Evolutionary conservation across 2,329 filamentous ascomycete genomes (phyloP), one percentile per base, ranked within the genome.

Genomic region (Pseudopyricularia cyperi): DNA sequence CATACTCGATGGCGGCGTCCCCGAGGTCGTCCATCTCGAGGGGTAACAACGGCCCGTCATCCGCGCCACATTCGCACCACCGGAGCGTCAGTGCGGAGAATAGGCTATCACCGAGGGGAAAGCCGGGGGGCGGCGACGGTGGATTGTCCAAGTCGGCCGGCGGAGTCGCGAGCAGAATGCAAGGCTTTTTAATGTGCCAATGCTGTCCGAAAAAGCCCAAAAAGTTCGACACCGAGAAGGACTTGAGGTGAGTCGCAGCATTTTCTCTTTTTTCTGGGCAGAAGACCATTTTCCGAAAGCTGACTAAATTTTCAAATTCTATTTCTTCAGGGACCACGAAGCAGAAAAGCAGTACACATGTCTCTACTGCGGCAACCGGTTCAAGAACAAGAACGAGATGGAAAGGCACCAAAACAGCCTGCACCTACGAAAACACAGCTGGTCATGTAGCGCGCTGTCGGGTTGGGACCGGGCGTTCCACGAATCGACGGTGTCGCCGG

Each of bases 301-400:
- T 32, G 2, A 32, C 15, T 28, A 32, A 34, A 48, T 28, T 32
- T 12, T 6, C 35, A 15, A n/a, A 9, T 3, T 17, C 33, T 46
- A 44, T 32, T 24, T 14, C 34, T 53, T 17, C 62, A 96, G 91
- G 57, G 73, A 83, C 46, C 91, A 97, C 65, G 88, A 93, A 67
- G 83, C 88, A 63, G 93, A 97, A 68, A 97, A 97, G 68, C 91
- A 97, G 68, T 97, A 96, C 66, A 87, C 87, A 56, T 97, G 91
- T 67, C 78, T 82, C 28, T 97, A 88, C 65, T 97, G 91, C 66
- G 86, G 86, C 42, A 96, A 96, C 65, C 83, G 91, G 11, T 97
- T 97, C 74, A 97, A 97, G 70, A 97, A 97, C 71, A 97, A 97
- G 70, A 97, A 97, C 61, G 93, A 97, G 70, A 90, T 90, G 2